A percentile compares a stretch with the other conserved stretches of the same genome.
These are phyloP conservation scores for Mucor mucedo DNA, from an alignment of 371 early-diverging fungal species.

Conservation along the genomic window DNA sequence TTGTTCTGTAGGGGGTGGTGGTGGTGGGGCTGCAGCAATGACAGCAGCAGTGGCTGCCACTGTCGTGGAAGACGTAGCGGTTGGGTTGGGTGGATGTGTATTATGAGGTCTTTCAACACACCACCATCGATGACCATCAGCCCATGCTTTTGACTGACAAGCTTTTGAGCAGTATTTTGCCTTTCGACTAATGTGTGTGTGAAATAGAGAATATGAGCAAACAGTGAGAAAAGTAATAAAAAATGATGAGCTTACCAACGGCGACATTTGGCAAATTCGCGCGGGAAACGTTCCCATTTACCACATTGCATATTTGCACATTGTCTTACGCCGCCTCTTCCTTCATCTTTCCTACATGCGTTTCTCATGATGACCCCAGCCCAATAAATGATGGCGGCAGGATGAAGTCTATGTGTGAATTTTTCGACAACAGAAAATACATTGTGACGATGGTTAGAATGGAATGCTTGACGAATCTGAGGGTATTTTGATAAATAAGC, in stretches of 20 bases:
- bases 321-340: conserved; percentile 70
- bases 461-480: conserved; percentile 66
- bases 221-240: neutral
- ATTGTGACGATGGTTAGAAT: conserved; percentile 58
- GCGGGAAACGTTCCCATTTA: conserved; percentile 76
- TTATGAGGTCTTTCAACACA: conserved; percentile 67
- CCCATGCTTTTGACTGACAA: conserved; percentile 81
- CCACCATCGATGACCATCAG: conserved; percentile 82
- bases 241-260: conserved; percentile 52
- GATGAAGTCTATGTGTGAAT: conserved; percentile 71
- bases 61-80: conserved; percentile 41
- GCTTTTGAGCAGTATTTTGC: conserved; percentile 80
- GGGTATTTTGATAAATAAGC: conserved; percentile 87
- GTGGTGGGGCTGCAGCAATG: conserved; percentile 37
- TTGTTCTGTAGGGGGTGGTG: conserved; percentile 37
- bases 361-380: conserved; percentile 84
- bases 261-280: conserved; percentile 84
- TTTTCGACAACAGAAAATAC: conserved; percentile 80
- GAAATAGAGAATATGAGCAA: no score
- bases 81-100: conserved; percentile 30
- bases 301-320: conserved; percentile 80
- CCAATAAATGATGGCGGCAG: conserved; percentile 76
- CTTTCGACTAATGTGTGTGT: conserved; percentile 52
- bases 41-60: conserved; percentile 38
- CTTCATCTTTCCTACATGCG: conserved; percentile 78